Base-by-base conservation (phyloP, 225 moss, liverwort and hornwort genomes). In the Marchantia polymorpha region DNA sequence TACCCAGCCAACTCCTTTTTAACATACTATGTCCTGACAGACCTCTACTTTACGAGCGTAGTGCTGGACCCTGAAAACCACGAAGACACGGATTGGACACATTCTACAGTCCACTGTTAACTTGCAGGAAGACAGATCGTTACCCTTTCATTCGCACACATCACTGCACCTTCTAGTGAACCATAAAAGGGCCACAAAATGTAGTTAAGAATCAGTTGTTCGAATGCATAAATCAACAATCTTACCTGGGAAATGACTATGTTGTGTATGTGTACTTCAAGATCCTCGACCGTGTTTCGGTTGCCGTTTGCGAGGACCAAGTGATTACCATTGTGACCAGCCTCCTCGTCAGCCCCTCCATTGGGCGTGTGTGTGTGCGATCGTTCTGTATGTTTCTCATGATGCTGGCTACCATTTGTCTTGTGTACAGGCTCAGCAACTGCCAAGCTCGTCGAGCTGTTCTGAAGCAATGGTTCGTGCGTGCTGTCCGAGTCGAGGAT, bases 211-310 rank as follows among this genome's bases (percentile, higher is more conserved):
- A 39, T 39, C 39, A 39, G 5, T 39, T 2, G 39, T 39, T 39
- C 3, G 39, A 39, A 39, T 39, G 39, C 39, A 39, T 5, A 39
- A 39, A 39, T 14, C 46, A 52, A 4, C 56, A 72, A 78, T 63
- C 70, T 49, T 63, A 87, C 86, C 86, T 87, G 83, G 16, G 81
- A 82, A 81, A 87, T 59, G 76, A 87, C 86, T 46, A 82, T 65
- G 30, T 82, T 75, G 59, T 83, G 56, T 29, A 87, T 81, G 19
- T 78, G 81, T 12, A 67, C 70, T 65, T 78, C 58, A 46, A 67
- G 70, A 31, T 51, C 22, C 15, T 83, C 15, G 51, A 27, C 52
- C 7, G n/a, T 29, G 9, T 20, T 10, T 15, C 11, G 31, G 0
- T 4, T 30, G 8, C 54, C 14, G 25, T 12, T 13, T 73, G 27